These are phyloP conservation scores for Amphirosellinia nigrospora DNA, from an alignment of 495 filamentous ascomycete species.

Conservation along the genomic window DNA sequence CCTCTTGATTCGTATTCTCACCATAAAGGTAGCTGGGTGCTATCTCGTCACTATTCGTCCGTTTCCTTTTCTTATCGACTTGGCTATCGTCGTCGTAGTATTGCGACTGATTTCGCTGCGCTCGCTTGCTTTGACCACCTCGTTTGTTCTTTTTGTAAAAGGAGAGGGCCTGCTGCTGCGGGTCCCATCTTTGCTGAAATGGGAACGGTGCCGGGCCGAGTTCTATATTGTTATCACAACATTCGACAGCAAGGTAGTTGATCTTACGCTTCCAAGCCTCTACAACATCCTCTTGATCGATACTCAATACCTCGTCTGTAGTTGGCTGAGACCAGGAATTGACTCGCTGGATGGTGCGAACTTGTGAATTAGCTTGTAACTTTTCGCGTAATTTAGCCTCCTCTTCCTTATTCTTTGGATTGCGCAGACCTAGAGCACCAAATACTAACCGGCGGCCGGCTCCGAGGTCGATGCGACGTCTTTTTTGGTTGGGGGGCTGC, in stretches of 20 bases:
- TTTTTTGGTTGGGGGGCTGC: constrained; percentile 44
- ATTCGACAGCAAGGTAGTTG: constrained; percentile 77
- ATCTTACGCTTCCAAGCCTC: constrained; percentile 78
- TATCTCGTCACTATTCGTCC: constrained; percentile 42
- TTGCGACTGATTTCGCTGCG: constrained; percentile 47
- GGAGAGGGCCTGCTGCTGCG: constrained; percentile 61
- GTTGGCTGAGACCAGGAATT: background rate
- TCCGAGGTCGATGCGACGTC: constrained; percentile 64
- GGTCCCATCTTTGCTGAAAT: constrained; percentile 88
- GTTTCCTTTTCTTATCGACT: constrained; percentile 62
- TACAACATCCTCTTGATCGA: constrained; percentile 38
- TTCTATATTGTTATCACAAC: constrained; percentile 72
- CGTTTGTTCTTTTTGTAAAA: constrained; percentile 42
- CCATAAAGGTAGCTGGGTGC: constrained; percentile 35
- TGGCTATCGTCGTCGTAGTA: constrained; percentile 51
- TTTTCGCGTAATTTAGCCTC: constrained; percentile 66
- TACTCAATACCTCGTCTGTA: background rate
- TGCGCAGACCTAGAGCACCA: constrained; percentile 71
- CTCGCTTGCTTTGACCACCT: constrained; percentile 46
- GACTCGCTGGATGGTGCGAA: constrained; percentile 28
- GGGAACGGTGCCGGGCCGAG: constrained; percentile 86
- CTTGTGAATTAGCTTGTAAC: constrained; percentile 52
- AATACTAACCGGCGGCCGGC: constrained; percentile 73
- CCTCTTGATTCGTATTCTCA: constrained; percentile 31
- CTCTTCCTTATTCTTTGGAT: constrained; percentile 70